phyloP scores from a whole-genome alignment of 441 rosid species.

The Bocquillonia castaneifolia region DNA sequence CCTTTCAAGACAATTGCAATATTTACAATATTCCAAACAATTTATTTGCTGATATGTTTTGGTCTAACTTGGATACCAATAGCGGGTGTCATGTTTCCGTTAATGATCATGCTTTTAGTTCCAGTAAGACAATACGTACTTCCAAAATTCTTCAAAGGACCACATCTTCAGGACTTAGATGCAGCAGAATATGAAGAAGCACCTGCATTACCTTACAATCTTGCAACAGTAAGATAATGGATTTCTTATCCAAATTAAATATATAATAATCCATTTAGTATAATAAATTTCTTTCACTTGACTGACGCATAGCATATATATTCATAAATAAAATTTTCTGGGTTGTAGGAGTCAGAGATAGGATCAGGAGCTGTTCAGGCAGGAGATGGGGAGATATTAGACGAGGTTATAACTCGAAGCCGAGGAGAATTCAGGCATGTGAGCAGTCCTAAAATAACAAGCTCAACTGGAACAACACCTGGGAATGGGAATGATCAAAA shows the following conservation, averaged over 20 bases:
- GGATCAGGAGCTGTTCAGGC: constrained; percentile 60
- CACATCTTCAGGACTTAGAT: constrained; percentile 80
- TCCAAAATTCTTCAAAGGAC: constrained; percentile 79
- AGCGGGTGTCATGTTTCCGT: constrained; percentile 85
- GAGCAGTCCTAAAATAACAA: constrained; percentile 67
- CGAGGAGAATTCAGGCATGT: constrained; percentile 86
- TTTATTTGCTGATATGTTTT: constrained; percentile 65
- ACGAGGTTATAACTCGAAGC: constrained; percentile 74
- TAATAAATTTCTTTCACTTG: too few species aligned
- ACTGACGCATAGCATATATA: too few species aligned
- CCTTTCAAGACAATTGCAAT: constrained; percentile 74
- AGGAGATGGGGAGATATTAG: constrained; percentile 71
- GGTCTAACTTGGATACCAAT: constrained; percentile 93
- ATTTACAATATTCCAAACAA: constrained; percentile 69
- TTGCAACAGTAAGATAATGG: constrained; percentile 60
- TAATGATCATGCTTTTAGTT: constrained; percentile 87
- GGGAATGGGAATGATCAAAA: constrained; percentile 33
- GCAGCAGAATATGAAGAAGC: constrained; percentile 93
- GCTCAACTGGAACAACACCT: constrained; percentile 70
- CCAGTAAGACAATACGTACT: constrained; percentile 78
- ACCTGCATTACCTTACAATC: constrained; percentile 70
- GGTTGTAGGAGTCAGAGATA: constrained; percentile 55
- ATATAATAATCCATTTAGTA: not conserved
- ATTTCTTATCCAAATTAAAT: not conserved
- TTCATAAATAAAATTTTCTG: not conserved